Evolutionary conservation across 441 rosid species (phyloP), one percentile per base, ranked within the genome.

Genomic region (Euphorbia celastroides): DNA sequence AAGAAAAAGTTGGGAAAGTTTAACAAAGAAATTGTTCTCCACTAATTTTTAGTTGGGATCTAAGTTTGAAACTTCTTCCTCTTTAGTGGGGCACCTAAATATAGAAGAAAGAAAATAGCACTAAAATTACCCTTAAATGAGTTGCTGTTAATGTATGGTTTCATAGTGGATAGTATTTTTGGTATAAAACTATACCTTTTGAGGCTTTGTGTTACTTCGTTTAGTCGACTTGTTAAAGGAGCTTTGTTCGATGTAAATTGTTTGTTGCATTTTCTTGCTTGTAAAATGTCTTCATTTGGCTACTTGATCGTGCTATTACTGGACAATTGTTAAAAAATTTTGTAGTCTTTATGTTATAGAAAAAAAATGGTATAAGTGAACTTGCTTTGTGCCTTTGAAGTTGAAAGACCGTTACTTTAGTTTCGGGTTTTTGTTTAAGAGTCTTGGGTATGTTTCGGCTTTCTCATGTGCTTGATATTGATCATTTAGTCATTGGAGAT

Each of bases 21-120:
- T 23, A 44, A 48, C 56, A 52, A 67, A 57, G 66, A 72, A 56
- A 73, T 59, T 54, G 38, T 65, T 70, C 74, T 80, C 74, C 74
- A 66, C 30, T 74, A 64, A 66, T 67, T 31, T n/a, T 66, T 71
- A 28, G 51, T 36, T 69, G 60, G 48, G 67, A 12, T 12, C 56
- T 26, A 30, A 46, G 1, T 61, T 68, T 55, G 46, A 42, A 48
- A 65, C n/a, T n/a, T n/a, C n/a, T n/a, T n/a, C n/a, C n/a, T n/a
- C n/a, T n/a, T n/a, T n/a, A n/a, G n/a, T n/a, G n/a, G n/a, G n/a
- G n/a, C n/a, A n/a, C n/a, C n/a, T n/a, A n/a, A n/a, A n/a, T n/a
- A n/a, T n/a, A n/a, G n/a, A n/a, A n/a, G n/a, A 64, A 74, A 64
- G 41, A 31, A 64, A 57, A 25, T 36, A 32, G 22, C 67, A 60